These are phyloP conservation scores for Lasiodiplodia theobromae DNA, from an alignment of 2,329 filamentous ascomycete species.

Conservation along the genomic window DNA sequence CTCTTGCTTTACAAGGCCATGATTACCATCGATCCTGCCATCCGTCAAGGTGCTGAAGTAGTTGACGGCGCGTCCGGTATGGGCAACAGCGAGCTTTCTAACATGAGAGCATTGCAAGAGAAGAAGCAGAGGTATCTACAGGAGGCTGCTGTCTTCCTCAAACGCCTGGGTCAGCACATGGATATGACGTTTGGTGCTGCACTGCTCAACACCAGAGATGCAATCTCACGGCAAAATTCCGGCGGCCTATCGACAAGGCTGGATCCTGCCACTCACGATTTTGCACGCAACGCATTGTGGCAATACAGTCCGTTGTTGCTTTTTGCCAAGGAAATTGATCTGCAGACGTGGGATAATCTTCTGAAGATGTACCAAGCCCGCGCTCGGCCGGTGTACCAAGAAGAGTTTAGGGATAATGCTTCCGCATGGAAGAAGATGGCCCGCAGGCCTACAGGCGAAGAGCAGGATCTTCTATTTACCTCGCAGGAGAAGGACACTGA, in stretches of 20 bases:
- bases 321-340: conserved; percentile 85
- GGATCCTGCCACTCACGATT: conserved; percentile 72
- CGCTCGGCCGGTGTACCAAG: conserved; percentile 77
- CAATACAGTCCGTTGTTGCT: conserved; percentile 86
- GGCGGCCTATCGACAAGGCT: conserved; percentile 63
- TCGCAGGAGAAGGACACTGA: conserved; percentile 88
- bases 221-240: conserved; percentile 60
- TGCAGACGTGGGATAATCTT: conserved; percentile 79
- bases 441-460: conserved; percentile 76
- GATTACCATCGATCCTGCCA: conserved; percentile 87
- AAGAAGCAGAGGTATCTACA: conserved; percentile 89
- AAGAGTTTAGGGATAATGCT: conserved; percentile 80
- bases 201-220: conserved; percentile 72
- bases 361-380: conserved; percentile 82
- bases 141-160: conserved; percentile 78
- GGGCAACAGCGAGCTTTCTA: conserved; percentile 75
- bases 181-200: conserved; percentile 79
- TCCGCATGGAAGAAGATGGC: conserved; percentile 81
- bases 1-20: conserved; percentile 90
- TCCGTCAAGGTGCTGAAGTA: conserved; percentile 59
- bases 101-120: conserved; percentile 93
- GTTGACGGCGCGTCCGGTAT: conserved; percentile 57
- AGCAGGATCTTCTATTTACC: conserved; percentile 86
- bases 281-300: conserved; percentile 79
- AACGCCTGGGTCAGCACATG: conserved; percentile 82